Evolutionary conservation across 768 basidiomycete genomes (phyloP).

Genomic region (Trametes maxima): DNA sequence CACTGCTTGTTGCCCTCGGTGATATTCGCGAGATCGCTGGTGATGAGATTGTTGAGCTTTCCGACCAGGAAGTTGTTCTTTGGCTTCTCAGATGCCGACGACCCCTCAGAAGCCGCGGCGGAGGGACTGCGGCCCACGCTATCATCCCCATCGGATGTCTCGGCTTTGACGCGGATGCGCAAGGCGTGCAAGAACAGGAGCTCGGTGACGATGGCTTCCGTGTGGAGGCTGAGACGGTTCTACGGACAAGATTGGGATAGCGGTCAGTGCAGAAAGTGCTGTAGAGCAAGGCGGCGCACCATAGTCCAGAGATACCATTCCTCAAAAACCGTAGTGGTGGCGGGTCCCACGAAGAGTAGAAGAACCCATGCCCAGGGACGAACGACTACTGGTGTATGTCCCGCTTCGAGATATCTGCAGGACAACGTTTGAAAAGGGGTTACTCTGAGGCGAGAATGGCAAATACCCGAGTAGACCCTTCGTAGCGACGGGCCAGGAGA

Average conservation of each 20-base stretch:
- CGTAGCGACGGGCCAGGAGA: conserved; percentile 36
- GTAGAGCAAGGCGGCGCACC: conserved; percentile 19
- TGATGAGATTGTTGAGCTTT: conserved; percentile 76
- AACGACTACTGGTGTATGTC: conserved; percentile 48
- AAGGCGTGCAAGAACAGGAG: too few species aligned
- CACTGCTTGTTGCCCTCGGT: conserved; percentile 27
- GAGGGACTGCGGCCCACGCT: not conserved
- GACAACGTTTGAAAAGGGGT: not conserved
- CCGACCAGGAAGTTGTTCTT: conserved; percentile 56
- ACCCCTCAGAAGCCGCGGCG: not conserved
- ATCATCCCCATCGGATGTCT: not conserved
- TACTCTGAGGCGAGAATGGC: not conserved
- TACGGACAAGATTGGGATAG: not conserved
- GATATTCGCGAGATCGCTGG: conserved; percentile 52
- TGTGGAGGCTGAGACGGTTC: conserved; percentile 2
- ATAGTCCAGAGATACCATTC: conserved; percentile 55
- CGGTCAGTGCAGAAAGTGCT: not conserved
- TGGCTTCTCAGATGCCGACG: conserved; percentile 25
- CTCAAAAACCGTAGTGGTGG: conserved; percentile 43
- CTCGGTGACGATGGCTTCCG: not conserved
- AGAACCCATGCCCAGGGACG: conserved; percentile 74
- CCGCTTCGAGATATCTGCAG: conserved; percentile 53
- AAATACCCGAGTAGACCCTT: conserved; percentile 35
- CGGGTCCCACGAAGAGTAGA: conserved; percentile 51
- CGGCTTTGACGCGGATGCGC: conserved; percentile 36